These are phyloP conservation scores for Periglandula ipomoeae DNA, from an alignment of 2,329 filamentous ascomycete genomes.

Conservation along the genomic window DNA sequence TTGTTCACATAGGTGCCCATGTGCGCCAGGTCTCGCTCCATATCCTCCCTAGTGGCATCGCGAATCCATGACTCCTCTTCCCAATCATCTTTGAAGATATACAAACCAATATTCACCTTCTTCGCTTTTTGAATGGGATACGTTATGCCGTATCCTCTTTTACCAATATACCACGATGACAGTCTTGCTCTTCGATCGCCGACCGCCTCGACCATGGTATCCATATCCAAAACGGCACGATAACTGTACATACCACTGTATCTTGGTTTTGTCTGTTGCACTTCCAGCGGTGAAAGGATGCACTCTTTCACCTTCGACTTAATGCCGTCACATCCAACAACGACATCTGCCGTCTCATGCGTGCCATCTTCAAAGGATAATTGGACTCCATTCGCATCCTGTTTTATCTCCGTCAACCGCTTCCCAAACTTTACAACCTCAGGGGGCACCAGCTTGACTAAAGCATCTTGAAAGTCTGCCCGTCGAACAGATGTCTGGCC, in stretches of 20 bases:
- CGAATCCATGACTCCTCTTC: conserved; percentile 2
- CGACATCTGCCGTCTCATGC: conserved; percentile 10
- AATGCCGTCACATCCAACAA: conserved; percentile 19
- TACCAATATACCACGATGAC: conserved; percentile 6
- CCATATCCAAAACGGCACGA: conserved; percentile 11
- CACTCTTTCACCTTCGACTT: conserved; percentile 7
- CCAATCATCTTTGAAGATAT: conserved; percentile 2
- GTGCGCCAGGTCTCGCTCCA: conserved; percentile 9
- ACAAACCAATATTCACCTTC: conserved; percentile 8
- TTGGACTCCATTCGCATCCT: neutral
- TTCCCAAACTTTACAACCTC: conserved; percentile 8
- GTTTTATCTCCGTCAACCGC: conserved; percentile 5
- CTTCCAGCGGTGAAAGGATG: conserved; percentile 2
- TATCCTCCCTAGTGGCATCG: conserved; percentile 1
- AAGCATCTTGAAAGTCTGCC: conserved; percentile 10
- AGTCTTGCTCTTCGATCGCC: conserved; percentile 7
- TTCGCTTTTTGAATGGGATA: conserved; percentile 8
- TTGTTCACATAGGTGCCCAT: conserved; percentile 12
- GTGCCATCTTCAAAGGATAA: conserved; percentile 11
- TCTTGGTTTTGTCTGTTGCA: conserved; percentile 1
- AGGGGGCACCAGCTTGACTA: conserved; percentile 8
- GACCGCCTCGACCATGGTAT: conserved; percentile 5
- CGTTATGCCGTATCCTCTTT: conserved; percentile 5
- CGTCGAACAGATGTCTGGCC: conserved; percentile 8
- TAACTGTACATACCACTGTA: conserved; percentile 12